A percentile compares a stretch with the other conserved stretches of the same genome.
These are phyloP conservation scores for Raphanus sativus DNA, from an alignment of 345 rosid species.

Conservation along the genomic window DNA sequence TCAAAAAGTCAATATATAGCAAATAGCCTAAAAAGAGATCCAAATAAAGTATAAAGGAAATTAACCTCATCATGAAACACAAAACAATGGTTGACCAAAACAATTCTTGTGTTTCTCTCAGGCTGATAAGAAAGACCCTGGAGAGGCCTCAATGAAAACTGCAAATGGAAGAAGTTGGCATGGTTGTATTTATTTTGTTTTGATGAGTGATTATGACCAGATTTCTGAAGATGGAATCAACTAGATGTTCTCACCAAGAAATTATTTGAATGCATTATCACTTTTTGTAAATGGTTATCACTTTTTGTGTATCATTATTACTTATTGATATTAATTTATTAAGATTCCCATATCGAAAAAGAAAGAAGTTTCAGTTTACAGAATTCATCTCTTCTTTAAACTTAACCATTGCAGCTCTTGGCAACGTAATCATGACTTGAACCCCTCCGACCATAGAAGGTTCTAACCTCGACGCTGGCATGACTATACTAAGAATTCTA, in stretches of 20 bases:
- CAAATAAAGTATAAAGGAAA: background rate
- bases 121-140: background rate
- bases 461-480: conserved; percentile 26
- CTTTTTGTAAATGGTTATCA: background rate
- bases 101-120: background rate
- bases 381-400: conserved; percentile 18
- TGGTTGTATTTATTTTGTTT: background rate
- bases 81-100: background rate
- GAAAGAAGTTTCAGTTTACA: background rate
- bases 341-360: background rate
- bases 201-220: background rate
- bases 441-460: conserved; percentile 12
- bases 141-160: background rate
- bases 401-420: conserved; percentile 22
- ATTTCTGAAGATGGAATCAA: background rate
- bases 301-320: background rate
- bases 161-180: background rate
- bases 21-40: background rate
- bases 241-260: background rate
- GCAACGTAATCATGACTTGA: conserved; percentile 19
- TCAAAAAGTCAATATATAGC: background rate
- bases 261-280: background rate
- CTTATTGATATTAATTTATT: background rate
- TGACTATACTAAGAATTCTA: conserved; percentile 5
- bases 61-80: background rate